Conservation (phyloP, 257 asterid species). For the Sherardia arvensis region DNA sequence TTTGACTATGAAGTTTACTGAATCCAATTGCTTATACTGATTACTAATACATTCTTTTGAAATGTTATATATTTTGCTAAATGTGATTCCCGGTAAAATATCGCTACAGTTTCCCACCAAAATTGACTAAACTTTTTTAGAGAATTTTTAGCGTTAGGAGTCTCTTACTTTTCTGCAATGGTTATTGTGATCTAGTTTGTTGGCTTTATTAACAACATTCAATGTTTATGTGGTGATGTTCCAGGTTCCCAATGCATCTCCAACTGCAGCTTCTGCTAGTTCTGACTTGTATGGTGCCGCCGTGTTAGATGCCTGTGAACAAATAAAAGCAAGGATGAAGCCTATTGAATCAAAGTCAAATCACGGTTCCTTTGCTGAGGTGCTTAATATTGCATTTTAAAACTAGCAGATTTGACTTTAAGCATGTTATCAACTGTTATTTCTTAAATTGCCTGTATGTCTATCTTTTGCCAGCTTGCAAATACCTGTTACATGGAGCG, state of each 20-base stretch:
- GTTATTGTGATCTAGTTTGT: background rate
- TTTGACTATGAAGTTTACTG: background rate
- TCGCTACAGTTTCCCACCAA: background rate
- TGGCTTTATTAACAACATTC: background rate
- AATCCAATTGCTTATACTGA: background rate
- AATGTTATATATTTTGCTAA: background rate
- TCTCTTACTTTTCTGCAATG: background rate
- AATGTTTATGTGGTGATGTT: background rate
- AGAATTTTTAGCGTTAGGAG: background rate
- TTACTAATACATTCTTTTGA: background rate
- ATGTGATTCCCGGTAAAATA: background rate
- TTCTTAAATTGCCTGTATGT: background rate
- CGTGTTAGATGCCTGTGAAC: conserved; percentile 92
- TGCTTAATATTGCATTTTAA: conserved; percentile 16
- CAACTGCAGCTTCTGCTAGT: conserved; percentile 99
- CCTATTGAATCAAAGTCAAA: conserved; percentile 44
- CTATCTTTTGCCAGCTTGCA: conserved; percentile 45
- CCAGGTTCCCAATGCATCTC: conserved; percentile 95
- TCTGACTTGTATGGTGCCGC: conserved; percentile 97
- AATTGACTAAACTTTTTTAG: background rate
- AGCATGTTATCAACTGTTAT: background rate
- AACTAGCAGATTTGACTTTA: background rate
- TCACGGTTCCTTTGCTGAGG: conserved; percentile 74
- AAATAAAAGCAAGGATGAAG: conserved; percentile 85
- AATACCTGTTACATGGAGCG: conserved; percentile 78